phyloP scores from a whole-genome alignment of 306 rosid genomes.

The Pueraria montana region DNA sequence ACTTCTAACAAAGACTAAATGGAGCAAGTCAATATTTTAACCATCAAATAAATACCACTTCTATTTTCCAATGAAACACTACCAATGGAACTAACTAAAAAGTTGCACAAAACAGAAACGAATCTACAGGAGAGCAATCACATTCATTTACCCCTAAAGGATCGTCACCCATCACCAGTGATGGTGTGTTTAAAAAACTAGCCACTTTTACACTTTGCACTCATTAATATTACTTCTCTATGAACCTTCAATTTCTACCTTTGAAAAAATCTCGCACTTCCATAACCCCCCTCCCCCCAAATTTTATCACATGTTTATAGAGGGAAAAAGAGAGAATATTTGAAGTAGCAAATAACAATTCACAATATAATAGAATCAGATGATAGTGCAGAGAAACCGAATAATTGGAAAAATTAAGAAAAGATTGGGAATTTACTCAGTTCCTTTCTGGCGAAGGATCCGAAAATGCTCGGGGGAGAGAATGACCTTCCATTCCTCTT shows the following conservation, averaged over 20 bases:
- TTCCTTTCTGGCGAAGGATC: conserved; percentile 85
- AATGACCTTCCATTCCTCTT: conserved; percentile 79
- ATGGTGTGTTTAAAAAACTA: background rate
- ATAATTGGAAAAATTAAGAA: too few species aligned
- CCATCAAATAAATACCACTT: background rate
- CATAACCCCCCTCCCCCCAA: too few species aligned
- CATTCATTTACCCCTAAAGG: background rate
- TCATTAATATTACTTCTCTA: background rate
- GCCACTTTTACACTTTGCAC: background rate
- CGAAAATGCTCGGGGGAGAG: conserved; percentile 89
- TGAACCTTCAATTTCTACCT: background rate
- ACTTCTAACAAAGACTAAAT: too few species aligned
- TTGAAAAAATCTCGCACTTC: background rate
- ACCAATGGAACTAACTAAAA: background rate
- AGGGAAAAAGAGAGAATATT: background rate
- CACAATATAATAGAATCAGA: background rate
- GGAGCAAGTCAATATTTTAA: background rate
- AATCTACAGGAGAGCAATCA: conserved; percentile 1
- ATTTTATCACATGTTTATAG: background rate
- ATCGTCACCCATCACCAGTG: too few species aligned
- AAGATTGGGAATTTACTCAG: conserved; percentile 58
- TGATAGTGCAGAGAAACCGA: background rate
- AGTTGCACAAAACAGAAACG: background rate
- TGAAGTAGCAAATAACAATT: background rate
- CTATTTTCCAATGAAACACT: background rate